Percentiles rank a stretch among this genome's conserved stretches.
Conservation (phyloP, 352 stramenopile species). For the Pythium periplocum region DNA sequence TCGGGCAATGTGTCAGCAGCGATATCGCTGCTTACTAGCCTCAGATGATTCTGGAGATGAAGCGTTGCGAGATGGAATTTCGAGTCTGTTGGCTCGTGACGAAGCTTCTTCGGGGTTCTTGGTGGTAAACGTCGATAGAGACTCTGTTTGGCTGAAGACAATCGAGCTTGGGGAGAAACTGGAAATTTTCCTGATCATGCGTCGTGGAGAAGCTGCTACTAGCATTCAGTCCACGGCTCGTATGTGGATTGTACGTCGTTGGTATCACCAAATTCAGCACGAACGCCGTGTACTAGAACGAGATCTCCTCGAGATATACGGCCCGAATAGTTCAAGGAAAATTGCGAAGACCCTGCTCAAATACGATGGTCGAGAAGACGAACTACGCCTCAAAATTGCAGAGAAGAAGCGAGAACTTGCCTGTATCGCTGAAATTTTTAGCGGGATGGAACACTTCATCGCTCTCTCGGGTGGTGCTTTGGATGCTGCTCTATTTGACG, state of each 20-base stretch:
- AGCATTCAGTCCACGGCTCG: slow-evolving; percentile 9
- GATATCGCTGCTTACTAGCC: slow-evolving; percentile 10
- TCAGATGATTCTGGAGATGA: background rate
- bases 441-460: slow-evolving; percentile 11
- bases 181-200: slow-evolving; percentile 13
- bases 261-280: slow-evolving; percentile 11
- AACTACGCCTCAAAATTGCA: slow-evolving; percentile 12
- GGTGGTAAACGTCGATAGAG: background rate
- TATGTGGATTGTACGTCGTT: slow-evolving; percentile 9
- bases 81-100: too few relatives aligned
- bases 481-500: slow-evolving; percentile 34
- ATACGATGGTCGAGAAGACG: slow-evolving; percentile 13
- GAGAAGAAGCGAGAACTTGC: slow-evolving; percentile 14
- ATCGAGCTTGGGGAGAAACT: slow-evolving; percentile 14
- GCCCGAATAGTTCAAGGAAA: slow-evolving; percentile 13
- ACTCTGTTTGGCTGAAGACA: slow-evolving; percentile 5
- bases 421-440: slow-evolving; percentile 9
- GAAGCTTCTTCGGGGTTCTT: background rate
- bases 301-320: slow-evolving; percentile 18
- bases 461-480: background rate
- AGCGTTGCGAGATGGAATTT: background rate
- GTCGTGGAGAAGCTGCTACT: slow-evolving; percentile 12
- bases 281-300: slow-evolving; percentile 11
- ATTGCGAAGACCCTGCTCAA: slow-evolving; percentile 20
- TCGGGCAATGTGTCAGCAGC: slow-evolving; percentile 2